Base-by-base conservation (phyloP, 192 early-diverging fungal species). In the Backusella tarrabulga region DNA sequence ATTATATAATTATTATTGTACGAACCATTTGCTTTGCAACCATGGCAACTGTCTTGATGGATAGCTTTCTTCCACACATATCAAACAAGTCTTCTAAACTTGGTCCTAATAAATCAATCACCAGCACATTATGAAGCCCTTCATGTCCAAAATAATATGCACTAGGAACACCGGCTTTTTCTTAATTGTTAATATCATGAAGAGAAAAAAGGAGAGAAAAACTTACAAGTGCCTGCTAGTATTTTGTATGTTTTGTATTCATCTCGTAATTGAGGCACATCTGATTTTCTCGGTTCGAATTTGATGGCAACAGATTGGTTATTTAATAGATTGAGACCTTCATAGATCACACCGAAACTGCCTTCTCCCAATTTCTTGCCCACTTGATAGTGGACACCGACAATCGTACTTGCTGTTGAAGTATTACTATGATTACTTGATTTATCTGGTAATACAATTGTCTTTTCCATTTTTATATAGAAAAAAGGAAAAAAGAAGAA, bases 71-170 rank as follows among this genome's bases (percentile, higher is more conserved):
- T 21, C 92, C 89, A 83, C 97, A 98, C 83, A 95, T 91, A 82
- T 98, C 97, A 85, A 98, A 98, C 79, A 97, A 85, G 80, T 98
- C 97, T 81, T 98, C 97, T 17, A 98, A 82, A 76, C 90, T 92
- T 11, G 95, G 96, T 5, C 97, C 97, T n/a, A 98, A 87, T 68
- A 98, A 85, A 80, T 98, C 97, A 67, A 98, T 93, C 79, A 94
- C 95, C 11, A 98, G 87, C 29, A 98, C 91, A 78, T 96, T 97
- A 82, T 98, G 93, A 14, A 98, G 88, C 34, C 97, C 95, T 82
- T 98, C 97, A 78, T 96, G 95, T 41, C 96, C 96, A 92, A 97
- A 99, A 86, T 97, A 97, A 79, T 97, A 96, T 17, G 92, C 95
- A 73, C 84, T 90, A 14, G 97, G 97, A 68, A 99, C 92, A 74